A percentile compares a stretch with the other conserved stretches of the same genome.
These are phyloP conservation scores for Porphyrellus cyaneotinctus DNA, from an alignment of 768 basidiomycete species.

Conservation along the genomic window DNA sequence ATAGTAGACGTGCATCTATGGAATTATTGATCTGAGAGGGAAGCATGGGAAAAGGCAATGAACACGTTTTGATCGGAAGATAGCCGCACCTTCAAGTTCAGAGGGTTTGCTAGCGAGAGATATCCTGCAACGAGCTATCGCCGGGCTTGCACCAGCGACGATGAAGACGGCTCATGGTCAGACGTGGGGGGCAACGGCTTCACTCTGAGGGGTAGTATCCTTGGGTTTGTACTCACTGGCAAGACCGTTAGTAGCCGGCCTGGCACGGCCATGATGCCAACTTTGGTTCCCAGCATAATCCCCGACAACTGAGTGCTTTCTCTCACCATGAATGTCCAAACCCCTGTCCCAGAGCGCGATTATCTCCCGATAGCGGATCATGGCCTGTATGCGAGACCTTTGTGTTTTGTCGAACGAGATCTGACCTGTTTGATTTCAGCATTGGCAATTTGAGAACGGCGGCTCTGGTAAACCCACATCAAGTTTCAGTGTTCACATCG, in stretches of 20 bases:
- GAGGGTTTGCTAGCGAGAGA: too few relatives aligned
- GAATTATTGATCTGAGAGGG: background rate
- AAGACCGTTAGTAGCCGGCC: background rate
- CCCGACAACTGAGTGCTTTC: background rate
- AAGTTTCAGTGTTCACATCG: background rate
- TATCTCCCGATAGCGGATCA: slow-evolving; percentile 79
- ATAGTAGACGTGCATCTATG: background rate
- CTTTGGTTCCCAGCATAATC: slow-evolving; percentile 5
- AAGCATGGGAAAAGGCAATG: slow-evolving; percentile 2
- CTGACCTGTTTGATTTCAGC: slow-evolving; percentile 34
- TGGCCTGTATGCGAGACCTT: slow-evolving; percentile 53
- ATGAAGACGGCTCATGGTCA: background rate
- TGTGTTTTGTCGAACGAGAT: background rate
- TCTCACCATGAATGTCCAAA: slow-evolving; percentile 44
- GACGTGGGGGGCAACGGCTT: background rate
- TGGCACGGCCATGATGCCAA: slow-evolving; percentile 1
- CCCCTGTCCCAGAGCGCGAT: slow-evolving; percentile 53
- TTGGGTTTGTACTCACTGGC: background rate
- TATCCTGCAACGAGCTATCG: too few relatives aligned
- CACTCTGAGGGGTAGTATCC: background rate
- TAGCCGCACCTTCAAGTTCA: too few relatives aligned
- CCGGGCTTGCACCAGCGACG: background rate
- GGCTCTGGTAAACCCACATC: slow-evolving; percentile 47
- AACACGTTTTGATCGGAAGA: background rate
- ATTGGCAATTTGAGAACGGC: slow-evolving; percentile 85